phyloP scores from a whole-genome alignment of 306 rosid genomes.

The Sophora flavescens region DNA sequence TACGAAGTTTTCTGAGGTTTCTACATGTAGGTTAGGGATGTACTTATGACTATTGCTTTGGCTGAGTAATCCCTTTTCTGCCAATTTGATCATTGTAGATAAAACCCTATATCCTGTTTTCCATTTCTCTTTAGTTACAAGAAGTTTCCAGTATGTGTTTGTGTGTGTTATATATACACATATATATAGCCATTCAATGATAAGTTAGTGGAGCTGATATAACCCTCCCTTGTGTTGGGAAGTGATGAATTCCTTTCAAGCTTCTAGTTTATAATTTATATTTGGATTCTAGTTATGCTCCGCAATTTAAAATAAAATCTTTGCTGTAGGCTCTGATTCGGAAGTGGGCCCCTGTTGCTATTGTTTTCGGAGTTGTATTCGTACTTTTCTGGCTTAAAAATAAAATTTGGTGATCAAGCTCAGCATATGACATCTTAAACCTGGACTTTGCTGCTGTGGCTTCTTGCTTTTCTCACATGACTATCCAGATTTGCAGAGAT shows the following conservation, averaged over 20 bases:
- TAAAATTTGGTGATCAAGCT: slow-evolving; percentile 80
- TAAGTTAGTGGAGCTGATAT: slow-evolving; percentile 15
- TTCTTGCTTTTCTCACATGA: slow-evolving; percentile 38
- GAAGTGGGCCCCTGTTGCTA: slow-evolving; percentile 83
- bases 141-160: neutral
- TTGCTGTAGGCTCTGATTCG: slow-evolving; percentile 67
- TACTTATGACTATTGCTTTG: slow-evolving; percentile 2
- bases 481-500: slow-evolving; percentile 38
- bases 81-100: slow-evolving; percentile 5
- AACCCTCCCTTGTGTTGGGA: neutral
- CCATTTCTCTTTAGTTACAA: neutral
- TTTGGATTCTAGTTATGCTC: slow-evolving; percentile 21
- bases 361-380: slow-evolving; percentile 95
- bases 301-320: slow-evolving; percentile 34
- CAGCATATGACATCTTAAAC: slow-evolving; percentile 4
- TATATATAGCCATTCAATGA: neutral
- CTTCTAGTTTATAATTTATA: slow-evolving; percentile 16
- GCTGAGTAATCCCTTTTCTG: slow-evolving; percentile 1
- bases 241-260: slow-evolving; percentile 19
- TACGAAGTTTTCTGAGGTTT: neutral
- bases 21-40: neutral
- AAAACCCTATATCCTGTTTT: slow-evolving; percentile 11
- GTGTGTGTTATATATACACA: neutral
- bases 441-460: slow-evolving; percentile 37
- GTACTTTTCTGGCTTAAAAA: slow-evolving; percentile 95